These are phyloP conservation scores for Symbiodinium natans DNA, from an alignment of 73 alveolate genomes.

Conservation along the genomic window DNA sequence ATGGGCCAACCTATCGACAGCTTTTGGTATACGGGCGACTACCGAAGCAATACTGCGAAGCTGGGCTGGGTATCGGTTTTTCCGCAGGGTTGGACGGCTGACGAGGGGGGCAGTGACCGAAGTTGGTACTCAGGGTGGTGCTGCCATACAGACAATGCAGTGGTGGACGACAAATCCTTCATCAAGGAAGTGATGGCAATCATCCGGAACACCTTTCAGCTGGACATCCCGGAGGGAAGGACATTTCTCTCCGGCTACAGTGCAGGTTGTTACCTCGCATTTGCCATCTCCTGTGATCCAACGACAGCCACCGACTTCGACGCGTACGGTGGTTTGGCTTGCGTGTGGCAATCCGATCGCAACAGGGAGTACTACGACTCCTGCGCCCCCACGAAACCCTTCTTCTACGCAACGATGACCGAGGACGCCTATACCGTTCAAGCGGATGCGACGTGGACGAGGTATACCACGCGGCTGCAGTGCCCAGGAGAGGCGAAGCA, in stretches of 20 bases:
- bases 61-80: slow-evolving; percentile 10
- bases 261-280: neutral
- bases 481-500: slow-evolving; percentile 14
- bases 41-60: neutral
- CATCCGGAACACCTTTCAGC: neutral
- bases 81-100: neutral
- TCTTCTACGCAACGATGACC: no score
- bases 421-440: no score
- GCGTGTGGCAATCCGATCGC: neutral
- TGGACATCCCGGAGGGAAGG: slow-evolving; percentile 16
- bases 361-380: neutral
- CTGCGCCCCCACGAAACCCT: no score
- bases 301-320: neutral
- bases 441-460: no score
- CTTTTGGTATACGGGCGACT: neutral
- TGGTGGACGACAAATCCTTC: neutral
- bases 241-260: no score
- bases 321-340: neutral
- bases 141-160: neutral
- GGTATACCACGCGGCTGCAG: neutral
- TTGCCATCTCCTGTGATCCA: neutral
- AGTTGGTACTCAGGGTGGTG: neutral
- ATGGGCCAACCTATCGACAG: neutral
- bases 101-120: neutral
- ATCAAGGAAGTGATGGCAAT: slow-evolving; percentile 22